A percentile compares a stretch with the other conserved stretches of the same genome.
Conservation (phyloP, 75 land plant species). For the Cryptomeria japonica region DNA sequence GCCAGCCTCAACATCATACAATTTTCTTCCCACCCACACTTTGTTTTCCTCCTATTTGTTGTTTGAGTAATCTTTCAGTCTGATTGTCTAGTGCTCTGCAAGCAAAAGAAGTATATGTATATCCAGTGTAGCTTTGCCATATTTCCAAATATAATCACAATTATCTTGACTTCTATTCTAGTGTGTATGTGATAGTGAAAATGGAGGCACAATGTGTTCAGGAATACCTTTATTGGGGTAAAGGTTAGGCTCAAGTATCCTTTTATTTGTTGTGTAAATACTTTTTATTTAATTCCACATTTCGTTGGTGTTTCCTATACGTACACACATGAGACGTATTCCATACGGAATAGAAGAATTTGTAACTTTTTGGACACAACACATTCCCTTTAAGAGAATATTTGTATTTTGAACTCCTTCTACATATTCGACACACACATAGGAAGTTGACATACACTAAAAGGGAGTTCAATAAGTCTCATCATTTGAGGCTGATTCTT, state of each 20-base stretch:
- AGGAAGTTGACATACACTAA: neutral
- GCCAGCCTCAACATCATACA: neutral
- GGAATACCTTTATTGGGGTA: too few species aligned
- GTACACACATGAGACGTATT: neutral
- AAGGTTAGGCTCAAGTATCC: too few species aligned
- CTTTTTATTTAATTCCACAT: too few species aligned
- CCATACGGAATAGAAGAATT: neutral
- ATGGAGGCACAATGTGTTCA: neutral
- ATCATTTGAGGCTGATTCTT: neutral
- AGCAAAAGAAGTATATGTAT: neutral
- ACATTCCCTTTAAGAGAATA: neutral
- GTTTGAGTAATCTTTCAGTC: neutral
- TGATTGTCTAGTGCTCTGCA: neutral
- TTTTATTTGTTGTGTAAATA: too few species aligned
- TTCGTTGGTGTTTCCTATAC: neutral
- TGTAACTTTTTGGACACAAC: neutral
- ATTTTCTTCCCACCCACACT: neutral
- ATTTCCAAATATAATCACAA: neutral
- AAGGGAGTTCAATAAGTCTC: neutral
- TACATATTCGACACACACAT: neutral
- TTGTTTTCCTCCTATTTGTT: neutral
- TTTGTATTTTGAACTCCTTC: too few species aligned
- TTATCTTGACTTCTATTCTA: neutral
- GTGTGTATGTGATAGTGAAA: neutral
- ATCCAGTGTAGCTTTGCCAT: neutral